Evolutionary conservation across 805 yeast species (phyloP).

Genomic region (Jamesozyma lodderae): DNA sequence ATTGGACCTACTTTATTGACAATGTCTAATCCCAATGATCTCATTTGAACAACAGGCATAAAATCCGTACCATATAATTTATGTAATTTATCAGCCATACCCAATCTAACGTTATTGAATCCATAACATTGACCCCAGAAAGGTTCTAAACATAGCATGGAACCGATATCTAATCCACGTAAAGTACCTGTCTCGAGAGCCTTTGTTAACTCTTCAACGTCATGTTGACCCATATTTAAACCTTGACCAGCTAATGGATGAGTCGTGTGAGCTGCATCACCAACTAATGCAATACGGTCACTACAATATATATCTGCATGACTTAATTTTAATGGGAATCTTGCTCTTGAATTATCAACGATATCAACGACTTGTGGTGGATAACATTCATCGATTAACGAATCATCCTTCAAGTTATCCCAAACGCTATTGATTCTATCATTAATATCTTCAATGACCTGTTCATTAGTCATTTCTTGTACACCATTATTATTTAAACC

Average conservation of each 20-base stretch:
- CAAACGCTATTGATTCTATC: conserved; percentile 48
- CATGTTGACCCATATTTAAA: conserved; percentile 93
- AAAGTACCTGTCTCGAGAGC: conserved; percentile 62
- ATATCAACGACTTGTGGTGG: conserved; percentile 62
- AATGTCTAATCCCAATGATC: conserved; percentile 68
- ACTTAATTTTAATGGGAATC: conserved; percentile 78
- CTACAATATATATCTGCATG: conserved; percentile 86
- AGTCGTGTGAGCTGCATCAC: conserved; percentile 97
- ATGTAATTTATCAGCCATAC: conserved; percentile 86
- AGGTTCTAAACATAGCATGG: conserved; percentile 69
- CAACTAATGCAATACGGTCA: conserved; percentile 84
- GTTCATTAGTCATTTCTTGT: conserved; percentile 24
- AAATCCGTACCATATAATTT: conserved; percentile 71
- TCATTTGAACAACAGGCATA: conserved; percentile 61
- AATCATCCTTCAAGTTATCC: conserved; percentile 26
- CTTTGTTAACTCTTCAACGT: conserved; percentile 60
- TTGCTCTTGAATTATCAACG: conserved; percentile 60
- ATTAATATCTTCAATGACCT: conserved; percentile 55
- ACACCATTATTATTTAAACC: conserved; percentile 29
- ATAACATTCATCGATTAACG: conserved; percentile 46
- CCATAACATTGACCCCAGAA: conserved; percentile 81
- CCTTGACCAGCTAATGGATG: conserved; percentile 99
- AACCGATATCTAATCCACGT: conserved; percentile 85
- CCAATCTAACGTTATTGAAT: conserved; percentile 68
- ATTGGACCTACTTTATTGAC: conserved; percentile 55